Evolutionary conservation across 2,329 filamentous ascomycete genomes (phyloP).

Genomic region (Aspergillus chevalieri): DNA sequence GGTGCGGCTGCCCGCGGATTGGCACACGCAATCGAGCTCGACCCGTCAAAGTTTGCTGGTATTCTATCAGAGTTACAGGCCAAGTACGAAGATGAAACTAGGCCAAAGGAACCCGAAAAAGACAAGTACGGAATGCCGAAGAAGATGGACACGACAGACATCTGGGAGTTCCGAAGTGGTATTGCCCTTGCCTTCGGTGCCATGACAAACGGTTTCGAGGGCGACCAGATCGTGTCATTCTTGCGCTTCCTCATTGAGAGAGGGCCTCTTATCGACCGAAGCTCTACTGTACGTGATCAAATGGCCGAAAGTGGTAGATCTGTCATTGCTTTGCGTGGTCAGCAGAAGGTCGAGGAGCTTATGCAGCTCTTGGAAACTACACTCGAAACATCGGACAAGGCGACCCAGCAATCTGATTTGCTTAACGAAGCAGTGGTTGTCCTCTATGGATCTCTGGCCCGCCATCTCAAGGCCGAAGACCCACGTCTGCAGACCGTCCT

Average conservation of each 20-base stretch:
- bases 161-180: slow-evolving; percentile 86
- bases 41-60: slow-evolving; percentile 54
- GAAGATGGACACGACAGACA: slow-evolving; percentile 80
- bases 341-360: slow-evolving; percentile 73
- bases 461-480: slow-evolving; percentile 80
- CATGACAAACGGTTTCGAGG: slow-evolving; percentile 64
- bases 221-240: slow-evolving; percentile 66
- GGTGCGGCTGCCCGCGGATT: slow-evolving; percentile 76
- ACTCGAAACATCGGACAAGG: slow-evolving; percentile 77
- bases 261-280: slow-evolving; percentile 81
- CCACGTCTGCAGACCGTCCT: slow-evolving; percentile 81
- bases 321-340: slow-evolving; percentile 75
- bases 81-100: slow-evolving; percentile 71
- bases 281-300: slow-evolving; percentile 68
- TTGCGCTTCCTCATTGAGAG: slow-evolving; percentile 78
- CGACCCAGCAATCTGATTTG: slow-evolving; percentile 73
- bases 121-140: slow-evolving; percentile 93
- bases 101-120: slow-evolving; percentile 73
- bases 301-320: slow-evolving; percentile 87
- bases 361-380: slow-evolving; percentile 90
- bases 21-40: slow-evolving; percentile 62
- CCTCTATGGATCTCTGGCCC: slow-evolving; percentile 87
- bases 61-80: slow-evolving; percentile 61
- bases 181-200: slow-evolving; percentile 83
- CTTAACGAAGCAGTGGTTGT: slow-evolving; percentile 97